Evolutionary conservation across 2,329 filamentous ascomycete species (phyloP).

Genomic region (Xylaria sp.): DNA sequence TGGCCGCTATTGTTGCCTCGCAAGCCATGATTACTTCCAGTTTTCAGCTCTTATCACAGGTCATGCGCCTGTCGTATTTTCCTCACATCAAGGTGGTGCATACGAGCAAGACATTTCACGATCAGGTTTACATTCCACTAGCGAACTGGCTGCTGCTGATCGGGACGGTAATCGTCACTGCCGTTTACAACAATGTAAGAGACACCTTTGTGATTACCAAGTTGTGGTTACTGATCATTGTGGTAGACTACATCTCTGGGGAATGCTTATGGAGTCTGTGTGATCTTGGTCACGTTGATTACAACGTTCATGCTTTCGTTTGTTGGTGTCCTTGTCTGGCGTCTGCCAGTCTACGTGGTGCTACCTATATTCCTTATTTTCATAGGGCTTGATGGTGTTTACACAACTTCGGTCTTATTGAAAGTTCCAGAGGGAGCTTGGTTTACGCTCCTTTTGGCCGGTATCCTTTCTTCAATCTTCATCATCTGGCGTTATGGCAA

Average conservation of each 20-base stretch:
- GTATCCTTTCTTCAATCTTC: slow-evolving; percentile 15
- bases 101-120: slow-evolving; percentile 14
- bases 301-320: slow-evolving; percentile 16
- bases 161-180: slow-evolving; percentile 17
- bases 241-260: slow-evolving; percentile 13
- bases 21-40: slow-evolving; percentile 23
- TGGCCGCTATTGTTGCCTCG: slow-evolving; percentile 18
- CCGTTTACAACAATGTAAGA: slow-evolving; percentile 16
- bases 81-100: slow-evolving; percentile 19
- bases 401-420: slow-evolving; percentile 9
- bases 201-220: background rate
- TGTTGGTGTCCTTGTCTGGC: slow-evolving; percentile 15
- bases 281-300: slow-evolving; percentile 18
- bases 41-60: slow-evolving; percentile 17
- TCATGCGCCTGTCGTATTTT: slow-evolving; percentile 21
- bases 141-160: slow-evolving; percentile 16
- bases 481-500: slow-evolving; percentile 21
- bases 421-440: slow-evolving; percentile 15
- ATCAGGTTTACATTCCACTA: slow-evolving; percentile 16
- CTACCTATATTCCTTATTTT: slow-evolving; percentile 20
- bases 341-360: slow-evolving; percentile 6
- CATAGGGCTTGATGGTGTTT: slow-evolving; percentile 14
- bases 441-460: slow-evolving; percentile 14
- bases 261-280: slow-evolving; percentile 17
- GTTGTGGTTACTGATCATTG: slow-evolving; percentile 1